Conservation (phyloP, 768 basidiomycete species). For the Ramaria sp. region DNA sequence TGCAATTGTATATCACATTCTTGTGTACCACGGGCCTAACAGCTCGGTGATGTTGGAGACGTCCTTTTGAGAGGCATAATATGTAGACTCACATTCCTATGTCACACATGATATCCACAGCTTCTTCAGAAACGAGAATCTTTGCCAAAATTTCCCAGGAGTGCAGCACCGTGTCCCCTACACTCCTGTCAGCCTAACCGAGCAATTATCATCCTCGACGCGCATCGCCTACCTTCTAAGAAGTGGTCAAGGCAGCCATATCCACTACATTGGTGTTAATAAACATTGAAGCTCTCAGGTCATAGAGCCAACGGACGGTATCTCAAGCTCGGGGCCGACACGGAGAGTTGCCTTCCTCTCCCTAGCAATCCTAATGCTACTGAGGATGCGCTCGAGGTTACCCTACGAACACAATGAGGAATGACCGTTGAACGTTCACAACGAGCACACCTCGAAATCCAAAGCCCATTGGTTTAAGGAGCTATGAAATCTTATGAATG, state of each 20-base stretch:
- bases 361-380: constrained; percentile 83
- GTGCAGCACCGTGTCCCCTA: constrained; percentile 92
- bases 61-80: background rate
- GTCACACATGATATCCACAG: constrained; percentile 85
- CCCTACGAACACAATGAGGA: constrained; percentile 39
- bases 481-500: constrained; percentile 28
- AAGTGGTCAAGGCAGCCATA: constrained; percentile 99
- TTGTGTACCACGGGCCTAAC: constrained; percentile 93
- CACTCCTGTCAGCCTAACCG: background rate
- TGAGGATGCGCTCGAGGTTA: constrained; percentile 83
- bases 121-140: constrained; percentile 69
- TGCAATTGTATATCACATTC: constrained; percentile 96
- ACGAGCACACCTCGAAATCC: constrained; percentile 70
- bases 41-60: background rate
- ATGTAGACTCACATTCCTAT: constrained; percentile 72
- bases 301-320: constrained; percentile 51
- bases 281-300: background rate
- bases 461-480: constrained; percentile 97
- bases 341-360: constrained; percentile 77
- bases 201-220: background rate
- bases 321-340: constrained; percentile 95
- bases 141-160: constrained; percentile 98
- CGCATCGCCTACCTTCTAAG: constrained; percentile 61
- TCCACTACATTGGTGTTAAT: constrained; percentile 39
- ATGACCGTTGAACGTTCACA: background rate